phyloP scores from a whole-genome alignment of 2,329 filamentous ascomycete species.

The Sporothrix protearum region DNA sequence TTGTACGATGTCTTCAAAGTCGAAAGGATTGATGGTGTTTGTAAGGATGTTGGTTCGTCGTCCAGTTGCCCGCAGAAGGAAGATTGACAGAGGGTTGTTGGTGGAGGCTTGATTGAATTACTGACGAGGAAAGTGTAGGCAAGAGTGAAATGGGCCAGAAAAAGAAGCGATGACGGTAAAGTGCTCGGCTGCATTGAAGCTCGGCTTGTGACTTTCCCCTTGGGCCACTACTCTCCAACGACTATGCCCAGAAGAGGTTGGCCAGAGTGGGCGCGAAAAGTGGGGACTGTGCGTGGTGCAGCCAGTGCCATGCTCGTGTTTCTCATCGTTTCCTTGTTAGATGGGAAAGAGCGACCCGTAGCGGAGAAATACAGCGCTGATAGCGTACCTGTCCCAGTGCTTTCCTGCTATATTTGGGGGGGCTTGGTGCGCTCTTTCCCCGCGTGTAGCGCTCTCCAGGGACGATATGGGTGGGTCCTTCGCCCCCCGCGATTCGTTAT shows the following conservation, averaged over 20 bases:
- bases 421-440: neutral
- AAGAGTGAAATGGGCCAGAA: constrained; percentile 6
- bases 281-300: neutral
- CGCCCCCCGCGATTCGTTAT: constrained; percentile 14
- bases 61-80: neutral
- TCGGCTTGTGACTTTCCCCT: constrained; percentile 23
- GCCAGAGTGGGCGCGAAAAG: neutral
- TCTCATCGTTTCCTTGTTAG: neutral
- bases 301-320: constrained; percentile 2
- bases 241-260: constrained; percentile 13
- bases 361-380: neutral
- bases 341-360: neutral
- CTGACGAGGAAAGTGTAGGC: neutral
- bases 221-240: neutral
- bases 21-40: neutral
- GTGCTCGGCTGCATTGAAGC: constrained; percentile 18
- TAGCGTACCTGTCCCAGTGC: constrained; percentile 4
- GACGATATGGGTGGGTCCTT: constrained; percentile 4
- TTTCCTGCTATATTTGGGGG: constrained; percentile 3
- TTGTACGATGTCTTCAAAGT: neutral
- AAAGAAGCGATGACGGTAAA: constrained; percentile 22
- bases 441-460: constrained; percentile 13
- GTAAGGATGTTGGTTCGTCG: neutral
- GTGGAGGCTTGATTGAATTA: neutral
- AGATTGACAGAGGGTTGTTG: neutral